phyloP scores from a whole-genome alignment of 2,329 filamentous ascomycete species.

The Thielaviopsis ethacetica region DNA sequence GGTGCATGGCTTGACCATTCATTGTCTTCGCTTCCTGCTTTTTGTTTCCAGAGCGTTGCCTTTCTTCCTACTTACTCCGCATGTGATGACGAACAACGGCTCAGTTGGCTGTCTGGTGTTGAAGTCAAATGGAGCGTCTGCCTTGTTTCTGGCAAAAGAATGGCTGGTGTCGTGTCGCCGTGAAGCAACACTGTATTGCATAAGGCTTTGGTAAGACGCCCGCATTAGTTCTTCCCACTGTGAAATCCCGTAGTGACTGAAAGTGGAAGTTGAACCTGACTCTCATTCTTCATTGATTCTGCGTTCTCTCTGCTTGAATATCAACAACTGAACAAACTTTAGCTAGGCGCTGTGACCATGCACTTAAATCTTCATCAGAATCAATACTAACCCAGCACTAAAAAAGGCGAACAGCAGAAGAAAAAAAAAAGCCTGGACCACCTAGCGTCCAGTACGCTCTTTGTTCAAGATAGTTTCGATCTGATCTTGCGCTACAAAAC shows the following conservation, averaged over 20 bases:
- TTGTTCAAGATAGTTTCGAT: neutral
- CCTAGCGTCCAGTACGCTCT: neutral
- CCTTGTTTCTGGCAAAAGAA: neutral
- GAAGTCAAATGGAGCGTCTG: neutral
- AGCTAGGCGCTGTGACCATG: neutral
- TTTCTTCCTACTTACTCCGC: neutral
- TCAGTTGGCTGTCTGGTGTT: too few relatives aligned
- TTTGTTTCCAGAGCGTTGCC: neutral
- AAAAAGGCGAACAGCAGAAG: neutral
- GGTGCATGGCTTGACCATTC: neutral
- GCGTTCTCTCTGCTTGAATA: neutral
- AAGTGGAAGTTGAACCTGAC: too few relatives aligned
- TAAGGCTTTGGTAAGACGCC: neutral
- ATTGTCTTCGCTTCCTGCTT: neutral
- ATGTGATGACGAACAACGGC: too few relatives aligned
- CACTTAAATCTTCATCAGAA: neutral
- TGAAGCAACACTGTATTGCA: neutral
- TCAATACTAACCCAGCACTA: neutral
- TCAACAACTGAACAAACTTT: neutral
- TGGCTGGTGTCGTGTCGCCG: neutral
- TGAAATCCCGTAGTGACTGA: too few relatives aligned
- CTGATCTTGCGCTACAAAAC: neutral
- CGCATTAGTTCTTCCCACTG: neutral
- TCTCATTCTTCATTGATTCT: too few relatives aligned
- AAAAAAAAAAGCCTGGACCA: neutral